These are phyloP conservation scores for Flaveria bidentis DNA, from an alignment of 129 eudicot species.

Conservation along the genomic window DNA sequence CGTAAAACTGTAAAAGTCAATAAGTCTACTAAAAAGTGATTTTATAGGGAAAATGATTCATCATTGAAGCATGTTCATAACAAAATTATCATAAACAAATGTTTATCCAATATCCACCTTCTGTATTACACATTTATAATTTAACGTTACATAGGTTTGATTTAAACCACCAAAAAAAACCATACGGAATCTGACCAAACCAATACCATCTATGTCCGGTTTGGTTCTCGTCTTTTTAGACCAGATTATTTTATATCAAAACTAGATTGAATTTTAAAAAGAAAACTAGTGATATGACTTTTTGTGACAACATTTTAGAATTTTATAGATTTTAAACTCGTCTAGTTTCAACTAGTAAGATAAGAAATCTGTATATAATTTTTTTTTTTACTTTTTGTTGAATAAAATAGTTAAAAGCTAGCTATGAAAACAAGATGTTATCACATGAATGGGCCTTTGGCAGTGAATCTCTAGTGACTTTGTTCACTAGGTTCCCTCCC, in stretches of 20 bases:
- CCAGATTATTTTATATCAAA: background rate
- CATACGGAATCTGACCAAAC: too few relatives aligned
- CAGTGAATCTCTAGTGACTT: constrained; percentile 38
- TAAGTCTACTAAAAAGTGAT: too few relatives aligned
- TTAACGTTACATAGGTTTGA: background rate
- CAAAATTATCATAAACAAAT: background rate
- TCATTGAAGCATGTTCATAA: background rate
- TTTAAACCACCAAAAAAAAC: too few relatives aligned
- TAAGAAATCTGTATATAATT: too few relatives aligned
- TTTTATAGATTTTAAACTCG: background rate
- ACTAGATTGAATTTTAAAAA: too few relatives aligned
- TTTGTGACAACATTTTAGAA: too few relatives aligned
- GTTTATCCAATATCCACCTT: background rate
- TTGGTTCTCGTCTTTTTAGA: background rate
- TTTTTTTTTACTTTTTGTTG: background rate
- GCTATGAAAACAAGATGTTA: constrained; percentile 15
- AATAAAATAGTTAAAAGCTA: constrained; percentile 8
- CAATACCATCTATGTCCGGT: background rate
- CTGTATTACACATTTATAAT: background rate
- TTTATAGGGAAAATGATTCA: background rate
- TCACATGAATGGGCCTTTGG: constrained; percentile 31
- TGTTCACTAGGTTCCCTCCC: constrained; percentile 37
- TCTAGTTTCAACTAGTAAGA: background rate
- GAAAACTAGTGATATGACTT: too few relatives aligned
- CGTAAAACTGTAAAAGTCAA: too few relatives aligned